Base-by-base conservation (phyloP, 306 rosid species). In the Trifolium repens region DNA sequence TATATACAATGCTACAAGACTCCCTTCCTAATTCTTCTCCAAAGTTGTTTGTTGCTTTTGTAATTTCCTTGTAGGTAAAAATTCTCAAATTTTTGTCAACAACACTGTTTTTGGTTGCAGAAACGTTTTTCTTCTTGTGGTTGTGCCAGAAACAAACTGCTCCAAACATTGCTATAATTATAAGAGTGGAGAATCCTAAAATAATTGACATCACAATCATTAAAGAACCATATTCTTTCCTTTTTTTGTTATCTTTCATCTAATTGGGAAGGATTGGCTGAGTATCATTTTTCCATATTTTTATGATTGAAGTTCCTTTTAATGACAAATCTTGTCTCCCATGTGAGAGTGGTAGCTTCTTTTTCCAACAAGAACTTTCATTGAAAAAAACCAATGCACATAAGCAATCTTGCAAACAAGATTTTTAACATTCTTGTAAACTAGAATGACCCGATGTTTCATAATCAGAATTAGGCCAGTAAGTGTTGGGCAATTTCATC, bases 31-130 rank as follows among this genome's bases (percentile, higher is more conserved):
- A 10, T 44, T 44, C 50, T 11, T 44, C 50, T 3, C n/a, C 4
- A 12, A 44, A 44, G 50, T 44, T 71, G 7, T 35, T 19, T 72
- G 85, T 82, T 66, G 75, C 72, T 58, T 77, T 44, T 54, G 27
- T 55, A 44, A 76, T 53, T 81, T 71, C 64, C 30, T 75, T 71
- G 14, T 71, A 74, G 22, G 83, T 22, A 37, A 73, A 79, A 10
- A 47, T 43, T 15, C n/a, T 54, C 70, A 79, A 43, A 35, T 73
- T 57, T 9, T 2, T 32, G 1, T 57, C 47, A 19, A 6, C n/a
- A 34, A 73, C 44, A 40, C 5, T 34, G 1, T 19, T 19, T 2
- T 43, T 22, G 22, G 35, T n/a, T 27, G n/a, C 12, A 12, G 2
- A 9, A 24, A 54, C 74, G 46, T 17, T 64, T 5, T 16, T n/a